Conservation (phyloP, 208 protist genomes). For the Trypanosoma lewisi region DNA sequence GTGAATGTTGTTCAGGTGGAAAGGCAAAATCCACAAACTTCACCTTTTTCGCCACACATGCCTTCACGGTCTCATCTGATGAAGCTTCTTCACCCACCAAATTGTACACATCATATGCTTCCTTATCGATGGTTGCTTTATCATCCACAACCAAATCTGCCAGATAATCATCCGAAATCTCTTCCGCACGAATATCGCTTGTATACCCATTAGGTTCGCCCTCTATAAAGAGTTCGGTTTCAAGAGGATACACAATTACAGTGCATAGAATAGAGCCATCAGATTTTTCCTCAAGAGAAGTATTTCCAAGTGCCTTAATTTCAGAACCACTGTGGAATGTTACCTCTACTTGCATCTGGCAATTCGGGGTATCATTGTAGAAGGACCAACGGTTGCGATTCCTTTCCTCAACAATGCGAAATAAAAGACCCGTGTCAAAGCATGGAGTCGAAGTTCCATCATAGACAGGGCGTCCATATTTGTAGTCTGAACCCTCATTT, state of each 20-base stretch:
- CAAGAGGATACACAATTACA: slow-evolving; percentile 68
- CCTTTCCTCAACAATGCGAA: slow-evolving; percentile 56
- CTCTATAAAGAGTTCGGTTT: slow-evolving; percentile 77
- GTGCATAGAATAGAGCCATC: slow-evolving; percentile 51
- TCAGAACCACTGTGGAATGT: slow-evolving; percentile 60
- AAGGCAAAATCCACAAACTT: slow-evolving; percentile 82
- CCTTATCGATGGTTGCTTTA: slow-evolving; percentile 44
- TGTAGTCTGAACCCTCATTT: slow-evolving; percentile 19
- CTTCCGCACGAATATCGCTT: slow-evolving; percentile 63
- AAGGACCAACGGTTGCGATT: slow-evolving; percentile 76
- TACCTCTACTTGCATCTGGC: slow-evolving; percentile 75
- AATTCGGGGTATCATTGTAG: slow-evolving; percentile 80
- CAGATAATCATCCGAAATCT: slow-evolving; percentile 63
- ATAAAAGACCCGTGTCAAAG: slow-evolving; percentile 76
- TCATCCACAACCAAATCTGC: slow-evolving; percentile 60
- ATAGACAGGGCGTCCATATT: slow-evolving; percentile 30
- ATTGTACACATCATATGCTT: slow-evolving; percentile 52
- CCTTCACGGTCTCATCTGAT: slow-evolving; percentile 51
- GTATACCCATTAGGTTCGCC: slow-evolving; percentile 53
- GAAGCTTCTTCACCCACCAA: slow-evolving; percentile 38
- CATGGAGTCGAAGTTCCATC: slow-evolving; percentile 51
- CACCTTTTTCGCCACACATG: slow-evolving; percentile 55
- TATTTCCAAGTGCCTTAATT: slow-evolving; percentile 67
- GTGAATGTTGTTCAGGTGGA: slow-evolving; percentile 65
- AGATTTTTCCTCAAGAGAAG: slow-evolving; percentile 34